Evolutionary conservation across 2,329 filamentous ascomycete genomes (phyloP).

Genomic region (Chaetomium sp.): DNA sequence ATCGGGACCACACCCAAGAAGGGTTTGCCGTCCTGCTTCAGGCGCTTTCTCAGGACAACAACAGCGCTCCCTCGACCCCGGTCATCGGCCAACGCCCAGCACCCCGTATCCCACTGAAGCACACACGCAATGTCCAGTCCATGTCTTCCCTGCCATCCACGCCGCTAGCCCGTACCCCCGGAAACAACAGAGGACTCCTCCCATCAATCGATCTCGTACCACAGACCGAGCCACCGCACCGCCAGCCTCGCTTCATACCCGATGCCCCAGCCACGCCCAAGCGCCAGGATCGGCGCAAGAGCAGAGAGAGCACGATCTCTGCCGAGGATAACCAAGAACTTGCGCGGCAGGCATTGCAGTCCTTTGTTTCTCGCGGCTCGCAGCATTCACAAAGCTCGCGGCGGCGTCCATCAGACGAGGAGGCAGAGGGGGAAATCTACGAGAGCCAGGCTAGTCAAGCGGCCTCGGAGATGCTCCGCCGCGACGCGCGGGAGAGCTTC

Average conservation of each 20-base stretch:
- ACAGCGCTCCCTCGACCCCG: slow-evolving; percentile 74
- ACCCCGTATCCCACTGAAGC: slow-evolving; percentile 58
- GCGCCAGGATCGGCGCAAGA: slow-evolving; percentile 59
- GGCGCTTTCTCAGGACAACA: slow-evolving; percentile 75
- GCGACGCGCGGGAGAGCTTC: slow-evolving; percentile 56
- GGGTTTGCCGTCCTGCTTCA: slow-evolving; percentile 79
- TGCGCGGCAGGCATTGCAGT: slow-evolving; percentile 56
- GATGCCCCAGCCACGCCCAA: slow-evolving; percentile 46
- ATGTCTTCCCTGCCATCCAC: slow-evolving; percentile 83
- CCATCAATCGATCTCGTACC: slow-evolving; percentile 65
- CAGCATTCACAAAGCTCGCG: slow-evolving; percentile 30
- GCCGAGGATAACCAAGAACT: slow-evolving; percentile 63
- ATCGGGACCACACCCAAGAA: slow-evolving; percentile 54
- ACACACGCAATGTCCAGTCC: slow-evolving; percentile 77
- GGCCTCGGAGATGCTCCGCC: slow-evolving; percentile 73
- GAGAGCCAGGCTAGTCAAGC: slow-evolving; percentile 78
- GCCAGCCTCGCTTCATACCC: slow-evolving; percentile 48
- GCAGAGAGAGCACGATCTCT: slow-evolving; percentile 85
- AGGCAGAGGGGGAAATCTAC: slow-evolving; percentile 58
- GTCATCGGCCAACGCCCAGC: slow-evolving; percentile 49
- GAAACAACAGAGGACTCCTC: slow-evolving; percentile 56
- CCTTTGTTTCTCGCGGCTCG: slow-evolving; percentile 38
- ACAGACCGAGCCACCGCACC: slow-evolving; percentile 58
- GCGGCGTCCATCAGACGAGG: slow-evolving; percentile 34
- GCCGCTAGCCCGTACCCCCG: slow-evolving; percentile 58